These are phyloP conservation scores for Lolium multiflorum DNA, from an alignment of 176 grass and related monocot genomes.

Conservation along the genomic window DNA sequence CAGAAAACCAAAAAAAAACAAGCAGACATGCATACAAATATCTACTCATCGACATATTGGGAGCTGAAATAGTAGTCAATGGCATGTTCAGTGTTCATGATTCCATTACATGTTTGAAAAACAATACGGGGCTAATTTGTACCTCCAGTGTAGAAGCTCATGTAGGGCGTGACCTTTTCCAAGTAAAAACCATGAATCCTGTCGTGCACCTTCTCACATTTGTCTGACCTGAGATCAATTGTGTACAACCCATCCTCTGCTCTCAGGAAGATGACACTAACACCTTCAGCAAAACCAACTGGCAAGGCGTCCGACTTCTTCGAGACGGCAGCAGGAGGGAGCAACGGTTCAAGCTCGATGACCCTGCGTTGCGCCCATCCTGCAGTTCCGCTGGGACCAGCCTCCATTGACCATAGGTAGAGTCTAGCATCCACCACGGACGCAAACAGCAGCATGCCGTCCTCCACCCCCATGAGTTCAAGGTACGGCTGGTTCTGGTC, in stretches of 20 bases:
- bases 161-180: background rate
- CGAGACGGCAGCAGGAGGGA: background rate
- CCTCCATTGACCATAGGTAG: background rate
- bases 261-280: background rate
- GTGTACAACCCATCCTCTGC: background rate
- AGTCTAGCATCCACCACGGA: background rate
- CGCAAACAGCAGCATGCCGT: background rate
- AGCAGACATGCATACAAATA: background rate
- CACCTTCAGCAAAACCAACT: background rate
- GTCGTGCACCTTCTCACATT: background rate
- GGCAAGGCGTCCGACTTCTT: background rate
- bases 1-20: background rate
- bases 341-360: background rate
- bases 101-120: background rate
- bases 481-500: too few relatives aligned
- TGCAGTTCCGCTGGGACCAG: background rate
- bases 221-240: background rate
- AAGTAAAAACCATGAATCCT: too few relatives aligned
- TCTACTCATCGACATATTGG: background rate
- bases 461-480: background rate
- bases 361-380: background rate
- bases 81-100: background rate
- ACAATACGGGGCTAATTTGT: background rate
- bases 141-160: slow-evolving; percentile 8
- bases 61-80: background rate